phyloP scores from a whole-genome alignment of 2,329 filamentous ascomycete genomes.

The Fusarium dlaminii region DNA sequence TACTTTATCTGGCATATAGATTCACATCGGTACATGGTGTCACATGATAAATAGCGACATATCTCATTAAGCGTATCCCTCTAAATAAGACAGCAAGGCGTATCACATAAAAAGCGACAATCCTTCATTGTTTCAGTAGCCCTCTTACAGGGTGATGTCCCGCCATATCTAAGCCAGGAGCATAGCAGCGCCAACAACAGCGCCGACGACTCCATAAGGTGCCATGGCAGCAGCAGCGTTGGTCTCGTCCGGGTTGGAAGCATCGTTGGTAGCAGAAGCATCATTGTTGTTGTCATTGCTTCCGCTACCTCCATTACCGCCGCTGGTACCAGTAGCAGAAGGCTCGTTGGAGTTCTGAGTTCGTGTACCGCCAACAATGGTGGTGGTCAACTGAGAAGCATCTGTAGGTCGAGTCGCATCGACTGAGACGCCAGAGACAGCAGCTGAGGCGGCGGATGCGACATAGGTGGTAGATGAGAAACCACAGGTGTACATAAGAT shows the following conservation, averaged over 20 bases:
- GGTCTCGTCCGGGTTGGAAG: conserved; percentile 19
- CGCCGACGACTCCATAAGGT: conserved; percentile 27
- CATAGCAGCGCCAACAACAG: conserved; percentile 30
- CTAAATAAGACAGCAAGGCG: neutral
- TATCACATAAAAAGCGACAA: neutral
- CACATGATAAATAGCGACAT: neutral
- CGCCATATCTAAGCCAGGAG: conserved; percentile 26
- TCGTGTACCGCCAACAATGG: conserved; percentile 38
- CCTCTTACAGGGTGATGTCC: neutral
- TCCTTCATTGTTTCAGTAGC: neutral
- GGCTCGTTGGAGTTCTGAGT: conserved; percentile 5
- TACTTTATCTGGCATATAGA: neutral
- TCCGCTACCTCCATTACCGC: neutral
- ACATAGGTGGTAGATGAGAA: conserved; percentile 47
- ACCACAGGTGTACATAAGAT: conserved; percentile 48
- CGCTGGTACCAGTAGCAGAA: conserved; percentile 10
- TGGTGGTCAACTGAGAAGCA: conserved; percentile 49
- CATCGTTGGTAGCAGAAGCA: conserved; percentile 15
- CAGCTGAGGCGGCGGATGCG: conserved; percentile 39
- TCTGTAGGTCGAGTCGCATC: conserved; percentile 46
- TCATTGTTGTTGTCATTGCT: neutral
- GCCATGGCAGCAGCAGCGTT: conserved; percentile 32
- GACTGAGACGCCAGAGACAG: conserved; percentile 45
- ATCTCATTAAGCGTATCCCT: conserved; percentile 19
- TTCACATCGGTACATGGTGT: neutral